Percentiles rank a stretch among this genome's conserved stretches.
Evolutionary conservation across 345 rosid species (phyloP).

Genomic region (Citrus unshiu): DNA sequence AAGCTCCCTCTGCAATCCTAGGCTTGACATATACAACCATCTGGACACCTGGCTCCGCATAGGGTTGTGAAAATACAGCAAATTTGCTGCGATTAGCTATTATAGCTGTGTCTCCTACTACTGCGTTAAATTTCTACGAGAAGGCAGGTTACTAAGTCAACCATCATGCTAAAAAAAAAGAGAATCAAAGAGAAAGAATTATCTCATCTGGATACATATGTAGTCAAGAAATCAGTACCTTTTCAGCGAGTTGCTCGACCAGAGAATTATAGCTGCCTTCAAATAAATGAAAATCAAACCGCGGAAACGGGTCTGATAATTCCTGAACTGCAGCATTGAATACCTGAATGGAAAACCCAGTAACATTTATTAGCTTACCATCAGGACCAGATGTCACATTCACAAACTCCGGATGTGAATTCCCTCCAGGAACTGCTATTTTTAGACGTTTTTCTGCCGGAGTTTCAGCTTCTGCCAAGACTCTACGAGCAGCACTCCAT

Average conservation of each 20-base stretch:
- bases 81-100: constrained; percentile 14
- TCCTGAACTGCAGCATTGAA: constrained; percentile 2
- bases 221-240: not conserved
- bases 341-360: constrained; percentile 16
- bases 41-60: constrained; percentile 19
- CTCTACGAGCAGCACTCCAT: no score
- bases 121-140: constrained; percentile 19
- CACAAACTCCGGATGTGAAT: no score
- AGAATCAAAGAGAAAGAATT: not conserved
- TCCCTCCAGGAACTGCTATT: no score
- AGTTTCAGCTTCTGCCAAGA: no score
- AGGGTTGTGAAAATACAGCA: constrained; percentile 30
- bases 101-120: constrained; percentile 23
- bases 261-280: constrained; percentile 18
- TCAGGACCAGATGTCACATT: no score
- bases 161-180: not conserved
- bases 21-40: constrained; percentile 12
- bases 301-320: constrained; percentile 7
- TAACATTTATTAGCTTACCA: not conserved
- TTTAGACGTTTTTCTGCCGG: no score
- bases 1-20: constrained; percentile 5
- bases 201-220: not conserved
- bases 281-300: not conserved
- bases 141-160: no score
- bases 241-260: constrained; percentile 4